Percentiles rank a stretch among this genome's conserved stretches.
Evolutionary conservation across 305 asterid genomes (phyloP).

Genomic region (Andrographis paniculata): DNA sequence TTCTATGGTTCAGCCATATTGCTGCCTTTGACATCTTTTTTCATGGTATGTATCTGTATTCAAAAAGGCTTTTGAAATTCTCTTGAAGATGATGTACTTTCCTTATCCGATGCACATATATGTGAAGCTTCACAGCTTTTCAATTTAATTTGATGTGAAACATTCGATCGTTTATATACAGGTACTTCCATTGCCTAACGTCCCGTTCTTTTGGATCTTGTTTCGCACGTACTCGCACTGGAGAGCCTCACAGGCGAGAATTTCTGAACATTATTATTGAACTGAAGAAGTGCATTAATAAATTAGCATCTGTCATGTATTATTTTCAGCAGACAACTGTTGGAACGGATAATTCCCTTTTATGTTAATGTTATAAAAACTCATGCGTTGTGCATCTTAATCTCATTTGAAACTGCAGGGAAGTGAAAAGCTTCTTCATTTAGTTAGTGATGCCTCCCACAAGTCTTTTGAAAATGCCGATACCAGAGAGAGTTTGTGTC

Average conservation of each 20-base stretch:
- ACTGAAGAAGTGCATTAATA: no score
- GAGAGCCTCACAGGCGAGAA: constrained; percentile 87
- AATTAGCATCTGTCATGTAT: neutral
- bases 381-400: no score
- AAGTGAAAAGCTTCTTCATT: constrained; percentile 70
- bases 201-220: constrained; percentile 90
- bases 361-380: no score
- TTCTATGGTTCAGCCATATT: constrained; percentile 69
- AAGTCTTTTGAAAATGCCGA: constrained; percentile 24
- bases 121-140: neutral
- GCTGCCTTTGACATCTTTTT: constrained; percentile 74
- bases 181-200: constrained; percentile 98
- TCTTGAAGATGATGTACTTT: neutral
- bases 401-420: constrained; percentile 48
- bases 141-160: constrained; percentile 1
- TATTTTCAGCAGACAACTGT: neutral
- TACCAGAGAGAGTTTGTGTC: constrained; percentile 18
- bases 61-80: neutral
- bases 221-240: constrained; percentile 96
- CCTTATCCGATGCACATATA: neutral
- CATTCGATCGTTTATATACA: constrained; percentile 19
- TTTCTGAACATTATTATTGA: constrained; percentile 7
- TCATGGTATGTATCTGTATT: constrained; percentile 43
- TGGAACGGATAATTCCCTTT: neutral
- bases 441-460: constrained; percentile 52